phyloP scores from a whole-genome alignment of 2,329 filamentous ascomycete species.

The Blastomyces parvus region DNA sequence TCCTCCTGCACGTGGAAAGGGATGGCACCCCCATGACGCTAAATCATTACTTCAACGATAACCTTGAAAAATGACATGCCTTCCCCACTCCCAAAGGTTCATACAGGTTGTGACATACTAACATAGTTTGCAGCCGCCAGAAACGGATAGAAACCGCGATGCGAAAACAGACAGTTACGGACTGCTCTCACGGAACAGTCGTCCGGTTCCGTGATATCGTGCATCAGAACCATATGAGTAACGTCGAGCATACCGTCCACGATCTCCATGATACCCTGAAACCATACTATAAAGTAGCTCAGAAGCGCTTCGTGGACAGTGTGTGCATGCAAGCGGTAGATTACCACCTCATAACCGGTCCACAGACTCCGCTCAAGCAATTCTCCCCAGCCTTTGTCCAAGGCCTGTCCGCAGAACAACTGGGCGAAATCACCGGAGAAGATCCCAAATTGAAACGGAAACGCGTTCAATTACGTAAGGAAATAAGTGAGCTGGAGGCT shows the following conservation, averaged over 20 bases:
- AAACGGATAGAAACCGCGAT: slow-evolving; percentile 5
- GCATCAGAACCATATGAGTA: slow-evolving; percentile 19
- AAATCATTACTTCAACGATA: no score
- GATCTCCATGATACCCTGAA: slow-evolving; percentile 39
- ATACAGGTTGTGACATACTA: no score
- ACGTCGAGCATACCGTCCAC: slow-evolving; percentile 30
- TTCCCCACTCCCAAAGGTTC: no score
- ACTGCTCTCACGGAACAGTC: neutral
- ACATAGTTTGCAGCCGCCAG: no score
- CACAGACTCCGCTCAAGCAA: slow-evolving; percentile 21
- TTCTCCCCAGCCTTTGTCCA: slow-evolving; percentile 46
- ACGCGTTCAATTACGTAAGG: slow-evolving; percentile 36
- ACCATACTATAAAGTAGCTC: slow-evolving; percentile 44
- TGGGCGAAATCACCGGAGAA: slow-evolving; percentile 52
- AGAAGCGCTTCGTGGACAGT: slow-evolving; percentile 39
- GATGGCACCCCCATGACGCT: no score
- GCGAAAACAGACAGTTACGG: neutral
- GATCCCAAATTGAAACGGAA: slow-evolving; percentile 34
- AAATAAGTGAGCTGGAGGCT: slow-evolving; percentile 28
- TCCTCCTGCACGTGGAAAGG: no score
- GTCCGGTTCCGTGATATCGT: neutral
- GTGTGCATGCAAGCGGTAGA: slow-evolving; percentile 51
- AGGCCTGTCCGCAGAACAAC: slow-evolving; percentile 38
- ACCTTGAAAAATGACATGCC: no score
- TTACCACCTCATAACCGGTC: slow-evolving; percentile 43